These are phyloP conservation scores for Coemansia sp. DNA, from an alignment of 192 early-diverging fungal species.

Conservation along the genomic window DNA sequence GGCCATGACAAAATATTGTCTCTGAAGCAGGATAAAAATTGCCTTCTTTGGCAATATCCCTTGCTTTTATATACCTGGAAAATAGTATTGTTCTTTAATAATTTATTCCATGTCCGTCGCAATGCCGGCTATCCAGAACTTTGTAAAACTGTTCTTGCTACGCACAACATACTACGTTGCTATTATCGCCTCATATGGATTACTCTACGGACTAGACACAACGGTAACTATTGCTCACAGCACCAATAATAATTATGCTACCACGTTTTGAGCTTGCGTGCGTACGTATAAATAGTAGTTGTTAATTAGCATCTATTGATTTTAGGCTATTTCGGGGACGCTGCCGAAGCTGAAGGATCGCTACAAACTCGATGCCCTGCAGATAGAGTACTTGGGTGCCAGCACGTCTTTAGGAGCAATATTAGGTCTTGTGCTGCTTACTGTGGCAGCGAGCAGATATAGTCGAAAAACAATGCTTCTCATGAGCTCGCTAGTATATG, in stretches of 20 bases:
- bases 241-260: too few relatives aligned
- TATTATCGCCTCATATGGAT: constrained; percentile 26
- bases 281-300: background rate
- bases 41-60: background rate
- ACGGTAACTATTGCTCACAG: constrained; percentile 23
- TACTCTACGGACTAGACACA: constrained; percentile 39
- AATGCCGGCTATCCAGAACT: background rate
- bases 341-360: constrained; percentile 17
- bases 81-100: background rate
- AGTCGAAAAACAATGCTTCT: constrained; percentile 23
- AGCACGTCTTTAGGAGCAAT: constrained; percentile 31
- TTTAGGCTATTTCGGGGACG: constrained; percentile 27
- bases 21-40: background rate
- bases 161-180: constrained; percentile 25
- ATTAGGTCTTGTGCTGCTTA: constrained; percentile 26
- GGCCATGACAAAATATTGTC: background rate
- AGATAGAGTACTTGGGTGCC: constrained; percentile 32
- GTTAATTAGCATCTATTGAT: background rate
- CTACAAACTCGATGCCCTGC: constrained; percentile 14
- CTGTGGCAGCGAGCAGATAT: constrained; percentile 1
- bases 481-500: constrained; percentile 12
- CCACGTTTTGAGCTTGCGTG: background rate
- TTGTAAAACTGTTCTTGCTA: constrained; percentile 3
- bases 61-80: background rate
- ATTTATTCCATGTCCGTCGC: background rate